Evolutionary conservation across 202 grass and related monocot genomes (phyloP).

Genomic region (Musa balbisiana): DNA sequence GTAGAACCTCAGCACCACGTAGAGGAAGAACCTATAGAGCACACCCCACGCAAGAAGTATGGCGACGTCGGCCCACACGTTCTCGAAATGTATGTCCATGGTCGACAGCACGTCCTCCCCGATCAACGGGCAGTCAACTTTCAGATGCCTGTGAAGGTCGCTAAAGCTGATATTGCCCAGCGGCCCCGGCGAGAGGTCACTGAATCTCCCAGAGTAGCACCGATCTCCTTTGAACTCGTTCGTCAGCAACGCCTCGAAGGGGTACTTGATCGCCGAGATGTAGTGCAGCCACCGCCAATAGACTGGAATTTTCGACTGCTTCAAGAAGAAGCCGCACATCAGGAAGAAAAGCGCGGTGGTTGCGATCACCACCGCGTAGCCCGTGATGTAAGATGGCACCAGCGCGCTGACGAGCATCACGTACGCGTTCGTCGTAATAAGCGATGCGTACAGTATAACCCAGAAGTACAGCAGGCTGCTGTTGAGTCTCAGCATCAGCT

Average conservation of each 20-base stretch:
- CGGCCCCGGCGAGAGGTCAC: conserved; percentile 42
- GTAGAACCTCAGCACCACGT: conserved; percentile 60
- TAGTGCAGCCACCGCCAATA: conserved; percentile 63
- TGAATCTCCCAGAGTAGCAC: conserved; percentile 27
- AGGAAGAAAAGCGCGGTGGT: conserved; percentile 69
- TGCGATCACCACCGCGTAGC: conserved; percentile 51
- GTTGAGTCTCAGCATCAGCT: conserved; percentile 41
- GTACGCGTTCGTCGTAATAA: conserved; percentile 60
- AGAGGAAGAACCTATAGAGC: conserved; percentile 56
- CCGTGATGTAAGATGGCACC: conserved; percentile 67
- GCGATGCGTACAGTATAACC: conserved; percentile 54
- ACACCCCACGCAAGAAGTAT: conserved; percentile 71
- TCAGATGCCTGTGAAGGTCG: neutral
- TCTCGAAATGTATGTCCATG: conserved; percentile 43
- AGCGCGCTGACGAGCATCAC: conserved; percentile 68
- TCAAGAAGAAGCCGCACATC: conserved; percentile 62
- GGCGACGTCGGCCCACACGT: conserved; percentile 50
- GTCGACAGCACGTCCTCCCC: conserved; percentile 49
- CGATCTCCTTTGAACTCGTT: conserved; percentile 49
- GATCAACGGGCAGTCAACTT: conserved; percentile 30
- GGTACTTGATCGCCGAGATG: conserved; percentile 64
- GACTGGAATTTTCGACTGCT: conserved; percentile 33
- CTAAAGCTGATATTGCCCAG: conserved; percentile 33
- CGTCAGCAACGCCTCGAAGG: conserved; percentile 58
- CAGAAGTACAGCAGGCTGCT: conserved; percentile 48